Percentiles rank a stretch among this genome's conserved stretches.
Evolutionary conservation across 2,329 filamentous ascomycete genomes (phyloP).

Genomic region (Colletotrichum gigasporum): DNA sequence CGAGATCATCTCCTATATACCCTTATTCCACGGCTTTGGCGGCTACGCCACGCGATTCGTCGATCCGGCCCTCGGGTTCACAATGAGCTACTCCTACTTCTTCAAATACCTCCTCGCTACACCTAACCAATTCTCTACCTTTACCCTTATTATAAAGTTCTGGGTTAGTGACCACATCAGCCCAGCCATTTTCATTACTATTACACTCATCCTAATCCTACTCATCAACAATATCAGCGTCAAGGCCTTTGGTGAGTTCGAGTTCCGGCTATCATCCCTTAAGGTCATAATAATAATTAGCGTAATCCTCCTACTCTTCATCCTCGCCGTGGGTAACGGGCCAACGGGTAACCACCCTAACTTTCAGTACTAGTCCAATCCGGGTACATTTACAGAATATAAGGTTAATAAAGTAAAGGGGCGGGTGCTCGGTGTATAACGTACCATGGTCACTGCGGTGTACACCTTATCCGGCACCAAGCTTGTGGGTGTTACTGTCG

Average conservation of each 20-base stretch:
- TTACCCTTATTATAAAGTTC: conserved; percentile 39
- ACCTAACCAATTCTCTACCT: conserved; percentile 49
- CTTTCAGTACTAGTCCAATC: conserved; percentile 54
- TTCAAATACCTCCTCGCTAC: conserved; percentile 35
- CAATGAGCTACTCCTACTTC: conserved; percentile 25
- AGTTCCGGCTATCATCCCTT: conserved; percentile 56
- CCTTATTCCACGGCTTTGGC: conserved; percentile 59
- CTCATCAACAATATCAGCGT: conserved; percentile 61
- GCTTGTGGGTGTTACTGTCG: conserved; percentile 74
- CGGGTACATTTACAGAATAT: conserved; percentile 52
- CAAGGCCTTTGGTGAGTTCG: conserved; percentile 35
- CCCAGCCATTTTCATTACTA: conserved; percentile 27
- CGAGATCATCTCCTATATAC: conserved; percentile 44
- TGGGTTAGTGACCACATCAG: conserved; percentile 18
- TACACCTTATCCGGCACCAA: conserved; percentile 64
- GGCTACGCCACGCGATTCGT: conserved; percentile 72
- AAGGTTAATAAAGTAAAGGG: conserved; percentile 43
- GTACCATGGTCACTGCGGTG: conserved; percentile 47
- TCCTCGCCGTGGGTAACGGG: conserved; percentile 50
- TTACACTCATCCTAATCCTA: conserved; percentile 29
- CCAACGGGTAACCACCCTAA: conserved; percentile 48
- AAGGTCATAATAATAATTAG: conserved; percentile 55
- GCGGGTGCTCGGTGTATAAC: conserved; percentile 51
- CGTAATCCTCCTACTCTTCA: conserved; percentile 48
- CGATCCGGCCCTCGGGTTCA: conserved; percentile 46